phyloP scores from a whole-genome alignment of 768 basidiomycete species.

The Trametes elegans region DNA sequence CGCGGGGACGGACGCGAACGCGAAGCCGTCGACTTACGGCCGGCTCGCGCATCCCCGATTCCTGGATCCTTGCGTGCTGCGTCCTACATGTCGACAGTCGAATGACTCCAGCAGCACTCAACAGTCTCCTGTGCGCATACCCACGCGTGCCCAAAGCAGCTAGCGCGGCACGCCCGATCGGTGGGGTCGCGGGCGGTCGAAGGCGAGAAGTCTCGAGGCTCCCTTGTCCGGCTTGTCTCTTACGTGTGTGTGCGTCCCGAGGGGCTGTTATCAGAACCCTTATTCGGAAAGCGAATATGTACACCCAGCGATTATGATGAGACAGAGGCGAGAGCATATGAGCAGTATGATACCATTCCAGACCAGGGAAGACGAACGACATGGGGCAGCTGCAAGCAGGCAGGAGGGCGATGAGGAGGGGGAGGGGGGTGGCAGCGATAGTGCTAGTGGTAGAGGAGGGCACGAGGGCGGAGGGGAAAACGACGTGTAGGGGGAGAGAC shows the following conservation, averaged over 20 bases:
- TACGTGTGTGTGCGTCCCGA: constrained; percentile 16
- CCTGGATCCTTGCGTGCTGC: too few species aligned
- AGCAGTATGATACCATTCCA: constrained; percentile 19
- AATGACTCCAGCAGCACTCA: too few species aligned
- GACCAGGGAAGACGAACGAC: neutral
- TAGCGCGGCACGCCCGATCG: too few species aligned
- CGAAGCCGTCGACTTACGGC: too few species aligned
- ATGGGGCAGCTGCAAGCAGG: neutral
- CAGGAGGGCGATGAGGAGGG: constrained; percentile 15
- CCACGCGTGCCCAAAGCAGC: too few species aligned
- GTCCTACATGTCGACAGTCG: too few species aligned
- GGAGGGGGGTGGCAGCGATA: neutral
- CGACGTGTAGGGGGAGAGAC: neutral
- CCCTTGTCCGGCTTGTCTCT: too few species aligned
- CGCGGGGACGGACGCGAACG: too few species aligned
- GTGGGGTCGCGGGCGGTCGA: too few species aligned
- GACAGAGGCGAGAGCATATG: constrained; percentile 16
- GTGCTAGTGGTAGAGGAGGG: neutral
- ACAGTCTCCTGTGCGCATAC: too few species aligned
- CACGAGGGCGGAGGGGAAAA: neutral
- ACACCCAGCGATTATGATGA: constrained; percentile 18
- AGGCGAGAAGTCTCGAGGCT: too few species aligned
- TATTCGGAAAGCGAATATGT: constrained; percentile 17
- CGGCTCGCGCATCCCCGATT: too few species aligned
- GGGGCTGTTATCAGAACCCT: constrained; percentile 22